These are phyloP conservation scores for Bipolaris zeicola DNA, from an alignment of 2,329 filamentous ascomycete species.

Conservation along the genomic window DNA sequence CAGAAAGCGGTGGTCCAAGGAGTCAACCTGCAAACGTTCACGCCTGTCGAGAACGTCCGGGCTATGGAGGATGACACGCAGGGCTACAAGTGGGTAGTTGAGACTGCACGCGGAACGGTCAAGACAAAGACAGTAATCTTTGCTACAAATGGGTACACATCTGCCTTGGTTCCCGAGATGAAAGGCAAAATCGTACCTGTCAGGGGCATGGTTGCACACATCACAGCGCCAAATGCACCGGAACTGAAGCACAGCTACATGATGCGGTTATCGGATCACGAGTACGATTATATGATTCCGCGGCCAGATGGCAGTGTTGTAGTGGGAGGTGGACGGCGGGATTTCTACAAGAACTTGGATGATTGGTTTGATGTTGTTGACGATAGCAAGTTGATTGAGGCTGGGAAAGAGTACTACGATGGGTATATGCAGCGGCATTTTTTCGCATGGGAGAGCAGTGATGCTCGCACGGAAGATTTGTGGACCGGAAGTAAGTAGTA, in stretches of 20 bases:
- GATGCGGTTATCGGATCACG: slow-evolving; percentile 56
- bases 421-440: slow-evolving; percentile 37
- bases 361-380: slow-evolving; percentile 20
- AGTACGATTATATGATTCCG: slow-evolving; percentile 59
- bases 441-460: slow-evolving; percentile 27
- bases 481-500: slow-evolving; percentile 34
- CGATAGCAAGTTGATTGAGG: slow-evolving; percentile 29
- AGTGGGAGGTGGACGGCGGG: slow-evolving; percentile 18
- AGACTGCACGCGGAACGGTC: slow-evolving; percentile 16
- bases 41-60: slow-evolving; percentile 7
- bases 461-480: slow-evolving; percentile 17
- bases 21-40: slow-evolving; percentile 20
- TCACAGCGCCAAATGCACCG: slow-evolving; percentile 13
- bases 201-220: slow-evolving; percentile 23
- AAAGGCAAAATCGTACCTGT: slow-evolving; percentile 47
- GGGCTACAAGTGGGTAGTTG: slow-evolving; percentile 2
- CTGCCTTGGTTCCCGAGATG: slow-evolving; percentile 37
- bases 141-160: slow-evolving; percentile 31
- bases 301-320: slow-evolving; percentile 28
- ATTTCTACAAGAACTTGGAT: slow-evolving; percentile 38
- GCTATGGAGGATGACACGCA: not conserved
- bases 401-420: slow-evolving; percentile 28
- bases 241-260: slow-evolving; percentile 26
- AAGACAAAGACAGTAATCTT: slow-evolving; percentile 18
- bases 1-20: slow-evolving; percentile 11